These are phyloP conservation scores for Skeletonema potamos DNA, from an alignment of 108 stramenopile genomes.

Conservation along the genomic window DNA sequence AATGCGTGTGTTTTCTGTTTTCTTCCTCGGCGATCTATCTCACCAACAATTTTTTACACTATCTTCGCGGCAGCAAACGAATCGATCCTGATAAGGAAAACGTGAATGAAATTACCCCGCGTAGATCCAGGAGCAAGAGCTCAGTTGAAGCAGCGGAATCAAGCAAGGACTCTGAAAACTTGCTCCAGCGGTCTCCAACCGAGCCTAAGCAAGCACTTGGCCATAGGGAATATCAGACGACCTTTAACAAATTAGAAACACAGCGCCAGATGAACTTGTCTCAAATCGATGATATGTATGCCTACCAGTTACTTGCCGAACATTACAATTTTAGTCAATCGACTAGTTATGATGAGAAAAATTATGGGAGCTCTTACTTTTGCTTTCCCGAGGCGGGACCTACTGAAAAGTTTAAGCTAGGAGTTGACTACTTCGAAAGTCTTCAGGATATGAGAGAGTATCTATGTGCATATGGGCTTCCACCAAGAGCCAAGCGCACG, in stretches of 20 bases:
- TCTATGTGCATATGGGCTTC: constrained; percentile 38
- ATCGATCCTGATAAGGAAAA: constrained; percentile 14
- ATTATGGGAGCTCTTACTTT: neutral
- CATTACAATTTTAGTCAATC: constrained; percentile 6
- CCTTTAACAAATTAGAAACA: neutral
- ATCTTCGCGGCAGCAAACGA: constrained; percentile 9
- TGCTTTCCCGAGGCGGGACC: neutral
- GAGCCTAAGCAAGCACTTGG: neutral
- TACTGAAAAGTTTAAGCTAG: neutral
- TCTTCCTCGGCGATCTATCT: neutral
- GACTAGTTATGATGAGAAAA: neutral
- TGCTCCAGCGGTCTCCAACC: neutral
- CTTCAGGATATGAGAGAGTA: constrained; percentile 28
- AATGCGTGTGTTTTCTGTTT: neutral
- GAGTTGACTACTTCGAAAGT: constrained; percentile 9
- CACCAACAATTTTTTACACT: neutral
- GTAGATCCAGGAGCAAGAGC: constrained; percentile 2
- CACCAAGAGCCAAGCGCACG: constrained; percentile 10
- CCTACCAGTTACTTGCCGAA: neutral
- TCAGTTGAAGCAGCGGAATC: neutral
- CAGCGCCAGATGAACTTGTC: constrained; percentile 1
- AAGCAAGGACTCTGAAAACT: neutral
- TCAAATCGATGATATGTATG: constrained; percentile 5
- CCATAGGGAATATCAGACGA: constrained; percentile 9
- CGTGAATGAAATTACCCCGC: constrained; percentile 8